Conservation (phyloP, 164 flowering plant genomes). For the Liquidambar formosana region DNA sequence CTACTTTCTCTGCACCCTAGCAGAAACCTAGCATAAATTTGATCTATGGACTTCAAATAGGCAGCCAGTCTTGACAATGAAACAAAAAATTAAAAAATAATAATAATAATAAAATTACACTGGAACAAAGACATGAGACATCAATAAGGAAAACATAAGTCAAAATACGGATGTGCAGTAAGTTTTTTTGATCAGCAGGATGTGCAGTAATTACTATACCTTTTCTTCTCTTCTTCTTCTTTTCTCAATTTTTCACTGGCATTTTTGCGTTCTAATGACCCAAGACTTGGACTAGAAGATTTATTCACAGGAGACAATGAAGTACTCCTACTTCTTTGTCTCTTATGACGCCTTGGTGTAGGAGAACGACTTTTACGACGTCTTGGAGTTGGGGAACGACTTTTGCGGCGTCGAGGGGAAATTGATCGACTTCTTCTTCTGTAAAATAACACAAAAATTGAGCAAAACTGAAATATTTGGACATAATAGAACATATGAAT, state of each 20-base stretch:
- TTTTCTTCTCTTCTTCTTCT: slow-evolving; percentile 86
- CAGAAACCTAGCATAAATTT: too few species aligned
- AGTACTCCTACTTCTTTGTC: slow-evolving; percentile 68
- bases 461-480: slow-evolving; percentile 9
- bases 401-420: slow-evolving; percentile 65
- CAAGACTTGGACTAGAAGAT: slow-evolving; percentile 68
- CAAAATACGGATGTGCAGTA: background rate
- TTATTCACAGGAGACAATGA: slow-evolving; percentile 62
- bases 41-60: too few species aligned
- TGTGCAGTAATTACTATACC: slow-evolving; percentile 41
- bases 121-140: background rate
- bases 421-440: slow-evolving; percentile 81
- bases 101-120: background rate
- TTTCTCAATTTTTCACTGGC: slow-evolving; percentile 59
- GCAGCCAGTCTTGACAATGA: too few species aligned
- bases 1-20: too few species aligned
- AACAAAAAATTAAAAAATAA: background rate
- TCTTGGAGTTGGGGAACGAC: slow-evolving; percentile 71
- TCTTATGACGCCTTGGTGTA: slow-evolving; percentile 64
- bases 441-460: slow-evolving; percentile 22
- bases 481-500: background rate
- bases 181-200: too few species aligned
- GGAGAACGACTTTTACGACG: slow-evolving; percentile 81
- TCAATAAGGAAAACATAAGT: too few species aligned
- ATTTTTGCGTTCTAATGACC: slow-evolving; percentile 53